Conservation (phyloP, 1,284 basidiomycete genomes). For the Ganoderma lingzhi region DNA sequence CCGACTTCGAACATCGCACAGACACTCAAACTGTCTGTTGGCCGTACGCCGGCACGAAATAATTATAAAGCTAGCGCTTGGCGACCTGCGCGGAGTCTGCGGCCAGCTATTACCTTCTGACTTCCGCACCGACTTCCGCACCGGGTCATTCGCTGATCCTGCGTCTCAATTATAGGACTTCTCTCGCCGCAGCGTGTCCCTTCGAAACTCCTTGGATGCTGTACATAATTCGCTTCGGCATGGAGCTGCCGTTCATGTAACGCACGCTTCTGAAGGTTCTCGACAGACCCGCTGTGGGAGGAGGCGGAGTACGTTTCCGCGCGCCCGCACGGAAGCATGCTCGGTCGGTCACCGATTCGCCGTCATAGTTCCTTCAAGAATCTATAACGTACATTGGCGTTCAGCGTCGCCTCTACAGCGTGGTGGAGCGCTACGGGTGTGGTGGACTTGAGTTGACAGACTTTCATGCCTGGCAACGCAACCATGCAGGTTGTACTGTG, state of each 20-base stretch:
- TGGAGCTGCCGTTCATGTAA: conserved; percentile 4
- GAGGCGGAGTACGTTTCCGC: neutral
- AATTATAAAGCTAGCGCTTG: neutral
- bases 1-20: neutral
- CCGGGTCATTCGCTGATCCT: neutral
- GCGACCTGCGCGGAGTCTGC: neutral
- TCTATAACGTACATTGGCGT: neutral
- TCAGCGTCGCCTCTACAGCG: neutral
- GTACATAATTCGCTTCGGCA: neutral
- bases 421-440: neutral
- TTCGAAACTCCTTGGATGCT: neutral
- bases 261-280: neutral
- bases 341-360: neutral
- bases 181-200: neutral
- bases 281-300: neutral
- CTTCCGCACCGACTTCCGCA: too few relatives aligned
- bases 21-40: too few relatives aligned
- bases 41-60: neutral
- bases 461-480: neutral
- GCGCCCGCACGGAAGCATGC: neutral
- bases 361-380: neutral
- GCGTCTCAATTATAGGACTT: neutral
- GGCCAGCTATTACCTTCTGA: neutral
- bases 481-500: neutral
- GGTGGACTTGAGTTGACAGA: neutral